Base-by-base conservation (phyloP, 257 asterid species). In the Ehretia macrophylla region DNA sequence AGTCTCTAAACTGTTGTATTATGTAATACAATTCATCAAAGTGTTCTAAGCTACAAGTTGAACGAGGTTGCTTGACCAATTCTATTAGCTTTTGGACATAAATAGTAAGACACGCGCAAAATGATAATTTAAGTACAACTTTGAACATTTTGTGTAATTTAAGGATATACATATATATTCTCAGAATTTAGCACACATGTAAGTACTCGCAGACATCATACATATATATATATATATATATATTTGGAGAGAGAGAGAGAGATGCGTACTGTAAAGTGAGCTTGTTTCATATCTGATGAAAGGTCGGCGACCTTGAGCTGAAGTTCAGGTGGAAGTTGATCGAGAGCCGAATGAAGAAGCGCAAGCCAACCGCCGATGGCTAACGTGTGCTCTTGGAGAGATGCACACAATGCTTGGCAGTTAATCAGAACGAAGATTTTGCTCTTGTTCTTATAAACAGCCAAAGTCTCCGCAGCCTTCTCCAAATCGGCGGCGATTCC, bases 241-340 rank as follows among this genome's bases (percentile, higher is more conserved):
- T 27, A 11, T 0, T 14, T 5, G 12, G 23, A 3, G 18, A 56
- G 70, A 65, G 22, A 45, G 63, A 14, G 16, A 59, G 14, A 6
- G 13, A 20, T 17, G 19, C 17, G 12, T 65, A 71, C 76, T 32
- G 32, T 54, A 40, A 59, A 65, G 10, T 46, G 67, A n/a, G 76
- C 71, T 52, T 52, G 68, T 32, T 71, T 71, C 76, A 71, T 71
- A 23, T 65, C 76, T 46, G 50, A 46, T 3, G 76, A 71, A 48
- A 71, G 72, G 48, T 65, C 64, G 51, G 66, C 40, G 4, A 65
- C 54, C 59, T 65, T 71, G 17, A 39, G 65, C 5, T 48, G 76
- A 50, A 71, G 68, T 44, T 65, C 64, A 32, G 72, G 54, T 4
- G 10, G 37, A 32, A 27, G 35, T 27, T 37, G 58, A 5, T 55